Percentiles rank a stretch among this genome's conserved stretches.
Conservation (phyloP, 2,329 filamentous ascomycete genomes). For the Colletotrichum sp. region DNA sequence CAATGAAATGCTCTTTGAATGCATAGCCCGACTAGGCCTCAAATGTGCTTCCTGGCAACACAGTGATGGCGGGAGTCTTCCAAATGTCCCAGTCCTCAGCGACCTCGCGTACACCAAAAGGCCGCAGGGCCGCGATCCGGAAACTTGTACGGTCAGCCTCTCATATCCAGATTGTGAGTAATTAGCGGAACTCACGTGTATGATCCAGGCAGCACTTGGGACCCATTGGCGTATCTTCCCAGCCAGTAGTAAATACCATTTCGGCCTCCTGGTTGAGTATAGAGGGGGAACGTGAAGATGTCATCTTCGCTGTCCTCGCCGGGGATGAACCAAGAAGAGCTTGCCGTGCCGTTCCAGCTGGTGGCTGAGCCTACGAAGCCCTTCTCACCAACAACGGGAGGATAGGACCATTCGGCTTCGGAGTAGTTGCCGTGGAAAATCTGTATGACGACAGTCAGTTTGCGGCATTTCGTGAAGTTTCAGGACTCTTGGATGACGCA, state of each 20-base stretch:
- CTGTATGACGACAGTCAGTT: not conserved
- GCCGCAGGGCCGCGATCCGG: constrained; percentile 29
- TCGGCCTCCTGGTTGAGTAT: not conserved
- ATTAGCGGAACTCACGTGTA: not conserved
- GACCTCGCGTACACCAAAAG: constrained; percentile 25
- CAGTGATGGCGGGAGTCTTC: constrained; percentile 21
- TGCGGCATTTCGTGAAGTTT: fast-evolving
- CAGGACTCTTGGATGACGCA: not conserved
- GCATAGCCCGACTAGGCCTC: not conserved
- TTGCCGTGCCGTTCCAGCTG: constrained; percentile 22
- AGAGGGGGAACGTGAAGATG: not conserved
- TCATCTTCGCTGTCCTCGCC: not conserved
- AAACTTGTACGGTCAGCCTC: constrained; percentile 1
- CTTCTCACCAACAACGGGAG: constrained; percentile 39
- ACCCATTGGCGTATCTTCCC: not conserved
- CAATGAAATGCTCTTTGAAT: not conserved
- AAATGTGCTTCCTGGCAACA: not conserved
- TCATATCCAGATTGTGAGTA: fast-evolving
- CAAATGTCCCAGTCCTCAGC: constrained; percentile 29
- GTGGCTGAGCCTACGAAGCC: constrained; percentile 49
- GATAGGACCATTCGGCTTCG: constrained; percentile 46
- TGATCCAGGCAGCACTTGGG: not conserved
- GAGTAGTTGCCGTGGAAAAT: constrained; percentile 44
- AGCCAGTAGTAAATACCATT: not conserved
- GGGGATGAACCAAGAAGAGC: not conserved